These are phyloP conservation scores for Rhytidiadelphus loreus DNA, from an alignment of 225 moss, liverwort and hornwort genomes.

Conservation along the genomic window DNA sequence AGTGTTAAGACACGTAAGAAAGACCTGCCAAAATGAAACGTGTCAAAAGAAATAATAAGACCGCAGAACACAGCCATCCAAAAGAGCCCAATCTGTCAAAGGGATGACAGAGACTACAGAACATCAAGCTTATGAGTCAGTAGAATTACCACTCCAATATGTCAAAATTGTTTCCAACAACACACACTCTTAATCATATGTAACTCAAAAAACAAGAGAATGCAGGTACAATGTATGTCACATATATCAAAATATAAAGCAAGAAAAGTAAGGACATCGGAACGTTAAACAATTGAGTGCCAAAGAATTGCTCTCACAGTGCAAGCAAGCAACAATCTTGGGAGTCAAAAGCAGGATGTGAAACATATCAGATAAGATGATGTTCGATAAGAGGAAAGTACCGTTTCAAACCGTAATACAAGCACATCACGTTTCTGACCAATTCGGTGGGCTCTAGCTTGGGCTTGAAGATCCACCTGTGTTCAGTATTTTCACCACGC, in stretches of 20 bases:
- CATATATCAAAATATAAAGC: not conserved
- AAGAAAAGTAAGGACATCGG: not conserved
- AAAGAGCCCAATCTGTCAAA: not conserved
- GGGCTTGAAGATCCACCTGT: conserved; percentile 99
- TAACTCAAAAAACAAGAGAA: not conserved
- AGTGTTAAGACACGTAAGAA: not conserved
- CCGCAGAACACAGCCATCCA: not conserved
- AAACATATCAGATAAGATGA: not conserved
- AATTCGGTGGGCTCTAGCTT: conserved; percentile 95
- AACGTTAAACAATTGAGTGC: too few relatives aligned
- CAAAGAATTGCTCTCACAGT: not conserved
- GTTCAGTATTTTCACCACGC: not conserved
- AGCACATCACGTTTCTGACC: conserved; percentile 99
- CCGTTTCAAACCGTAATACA: conserved; percentile 96
- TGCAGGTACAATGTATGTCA: not conserved
- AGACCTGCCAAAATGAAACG: not conserved
- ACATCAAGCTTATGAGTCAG: not conserved
- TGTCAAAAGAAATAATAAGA: not conserved
- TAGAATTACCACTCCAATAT: not conserved
- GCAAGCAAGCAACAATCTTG: not conserved
- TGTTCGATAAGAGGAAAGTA: conserved; percentile 8
- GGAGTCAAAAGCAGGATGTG: not conserved
- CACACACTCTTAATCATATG: not conserved
- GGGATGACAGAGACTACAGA: not conserved
- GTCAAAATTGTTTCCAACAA: not conserved